These are phyloP conservation scores for Sequoiadendron giganteum DNA, from an alignment of 75 land plant species.

Conservation along the genomic window DNA sequence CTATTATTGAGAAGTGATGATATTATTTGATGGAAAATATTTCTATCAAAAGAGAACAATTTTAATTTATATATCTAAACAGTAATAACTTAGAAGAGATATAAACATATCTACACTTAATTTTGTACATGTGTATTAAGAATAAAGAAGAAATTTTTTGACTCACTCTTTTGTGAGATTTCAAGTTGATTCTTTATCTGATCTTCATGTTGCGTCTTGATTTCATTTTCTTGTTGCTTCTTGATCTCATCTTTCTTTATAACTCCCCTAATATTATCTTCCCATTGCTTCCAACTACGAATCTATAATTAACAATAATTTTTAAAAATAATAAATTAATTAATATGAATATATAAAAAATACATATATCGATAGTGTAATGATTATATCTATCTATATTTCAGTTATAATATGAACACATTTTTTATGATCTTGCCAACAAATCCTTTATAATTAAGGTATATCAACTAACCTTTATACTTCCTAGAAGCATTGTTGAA, in stretches of 20 bases:
- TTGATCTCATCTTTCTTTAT: too few relatives aligned
- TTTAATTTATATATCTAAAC: not conserved
- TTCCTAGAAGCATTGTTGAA: conserved; percentile 61
- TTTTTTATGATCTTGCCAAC: not conserved
- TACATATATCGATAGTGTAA: not conserved
- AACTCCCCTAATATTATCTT: too few relatives aligned
- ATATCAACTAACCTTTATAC: conserved; percentile 37
- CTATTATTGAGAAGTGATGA: not conserved
- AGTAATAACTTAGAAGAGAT: not conserved
- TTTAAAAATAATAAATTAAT: not conserved
- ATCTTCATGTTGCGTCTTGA: too few relatives aligned
- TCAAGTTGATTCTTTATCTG: not conserved
- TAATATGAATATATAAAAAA: not conserved
- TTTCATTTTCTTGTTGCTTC: too few relatives aligned
- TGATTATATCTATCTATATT: not conserved
- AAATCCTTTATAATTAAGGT: not conserved
- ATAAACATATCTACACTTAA: not conserved
- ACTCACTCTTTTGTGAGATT: not conserved
- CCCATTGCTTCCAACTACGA: not conserved
- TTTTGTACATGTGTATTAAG: too few relatives aligned
- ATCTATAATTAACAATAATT: not conserved
- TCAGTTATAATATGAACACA: not conserved
- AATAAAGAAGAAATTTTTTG: not conserved
- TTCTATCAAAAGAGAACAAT: not conserved
- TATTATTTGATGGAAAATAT: not conserved